Evolutionary conservation across 2,329 filamentous ascomycete species (phyloP), one percentile per base, ranked within the genome.

Genomic region (Pseudocercospora vitis): DNA sequence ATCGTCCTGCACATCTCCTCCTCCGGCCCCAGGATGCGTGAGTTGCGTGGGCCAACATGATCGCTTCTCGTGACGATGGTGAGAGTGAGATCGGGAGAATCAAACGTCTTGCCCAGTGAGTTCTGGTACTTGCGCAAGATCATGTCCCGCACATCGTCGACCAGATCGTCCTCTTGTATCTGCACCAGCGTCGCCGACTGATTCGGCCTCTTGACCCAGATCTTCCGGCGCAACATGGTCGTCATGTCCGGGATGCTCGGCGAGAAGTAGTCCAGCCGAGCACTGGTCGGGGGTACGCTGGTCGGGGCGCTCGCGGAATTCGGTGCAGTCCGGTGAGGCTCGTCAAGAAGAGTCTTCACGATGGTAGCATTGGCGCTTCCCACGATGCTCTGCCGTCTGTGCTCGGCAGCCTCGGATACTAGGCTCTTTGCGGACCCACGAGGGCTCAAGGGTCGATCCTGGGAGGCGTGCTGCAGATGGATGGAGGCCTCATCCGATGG

Each of bases 111-210:
- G 47, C 92, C 92, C 21, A 99, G 79, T 11, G 91, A 95, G 73
- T 99, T 97, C 64, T 85, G 84, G 71, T 97, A 99, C 76, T 97
- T 97, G 66, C 84, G 85, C 63, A 97, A 76, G 53, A 97, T 94
- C 78, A 90, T 84, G 63, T 96, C 94, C 64, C 92, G 87, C 57
- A 96, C 86, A 73, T 96, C 92, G 71, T 99, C 94, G 53, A 97
- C 91, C 64, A 97, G 76, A 68, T 96, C 91, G 65, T 95, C 90
- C 66, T 95, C 88, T 63, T 84, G 81, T 65, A 95, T 88, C 56
- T 87, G 84, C 51, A 99, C 87, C 65, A 94, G 79, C 11, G 94
- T 99, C 32, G 92, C 85, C 52, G 92, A 96, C 55, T 86, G 88
- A 60, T 86, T 82, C 16, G 88, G 88, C 65, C 92, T 82, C 77